Base-by-base conservation (phyloP, 495 filamentous ascomycete species). In the Tuber aestivum region DNA sequence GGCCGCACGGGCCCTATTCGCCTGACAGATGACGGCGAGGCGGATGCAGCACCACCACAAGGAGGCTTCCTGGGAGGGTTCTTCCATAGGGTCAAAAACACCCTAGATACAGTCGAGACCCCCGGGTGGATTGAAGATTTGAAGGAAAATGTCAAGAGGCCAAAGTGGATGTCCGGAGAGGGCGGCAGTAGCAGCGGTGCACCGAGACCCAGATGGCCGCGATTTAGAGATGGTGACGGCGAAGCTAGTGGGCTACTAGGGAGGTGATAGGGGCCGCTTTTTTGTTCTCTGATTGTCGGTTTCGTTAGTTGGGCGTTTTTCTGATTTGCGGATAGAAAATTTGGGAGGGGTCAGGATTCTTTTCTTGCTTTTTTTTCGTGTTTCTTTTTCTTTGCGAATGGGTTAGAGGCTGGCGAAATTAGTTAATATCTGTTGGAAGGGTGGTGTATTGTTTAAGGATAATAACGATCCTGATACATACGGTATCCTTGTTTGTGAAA, bases 41-140 rank as follows among this genome's bases (percentile, higher is more conserved):
- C 86, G 21, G 88, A 86, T 12, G 89, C 90, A 72, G 87, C 88
- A 4, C 91, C 88, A 4, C 91, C 93, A 41, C 92, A 95, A 32
- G 90, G 92, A 77, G 91, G 89, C 68, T 93, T 97, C 83, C 94
- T 97, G 80, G 88, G 91, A 74, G 91, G 89, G 32, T 91, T 97
- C 73, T 90, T 91, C 0, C 93, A 97, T 82, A 87, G 95, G 50
- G 90, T 99, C 72, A 90, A 88, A 81, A 99, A 99, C 82, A 97
- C 95, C 3, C 89, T 98, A 72, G 95, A 99, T 72, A 92, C 90
- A 9, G 85, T 93, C 27, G 92, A 94, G 68, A 88, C 90, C 44
- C 94, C 94, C 2, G 88, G 90, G 71, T 97, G 94, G 93, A 80
- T 96, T 71, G 88, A 90, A 77, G 89, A 89, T 35, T 87, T 91